A percentile compares a stretch with the other conserved stretches of the same genome.
These are phyloP conservation scores for Borealophlyctis nickersoniae DNA, from an alignment of 192 early-diverging fungal species.

Conservation along the genomic window DNA sequence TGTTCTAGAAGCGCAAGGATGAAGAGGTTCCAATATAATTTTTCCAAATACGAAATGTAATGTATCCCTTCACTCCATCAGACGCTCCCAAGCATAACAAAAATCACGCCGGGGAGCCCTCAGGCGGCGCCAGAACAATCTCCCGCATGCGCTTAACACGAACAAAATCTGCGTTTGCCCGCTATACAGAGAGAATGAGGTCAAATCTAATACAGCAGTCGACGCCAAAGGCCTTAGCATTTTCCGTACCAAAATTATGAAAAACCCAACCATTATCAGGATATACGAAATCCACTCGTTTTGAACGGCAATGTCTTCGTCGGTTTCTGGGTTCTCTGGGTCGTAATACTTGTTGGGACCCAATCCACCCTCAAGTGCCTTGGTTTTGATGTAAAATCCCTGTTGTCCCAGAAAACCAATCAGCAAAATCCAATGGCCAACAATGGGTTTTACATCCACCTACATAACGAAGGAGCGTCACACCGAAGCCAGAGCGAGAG, in stretches of 20 bases:
- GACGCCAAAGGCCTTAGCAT: no score
- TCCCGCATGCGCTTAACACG: conserved; percentile 67
- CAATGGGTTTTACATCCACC: background rate
- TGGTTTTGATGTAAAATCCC: conserved; percentile 9
- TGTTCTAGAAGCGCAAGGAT: no score
- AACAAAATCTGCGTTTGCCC: conserved; percentile 66
- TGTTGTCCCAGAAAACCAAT: no score
- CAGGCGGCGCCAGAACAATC: conserved; percentile 50
- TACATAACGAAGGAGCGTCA: conserved; percentile 34
- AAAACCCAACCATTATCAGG: conserved; percentile 68
- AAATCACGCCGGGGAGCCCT: no score
- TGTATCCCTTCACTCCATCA: no score
- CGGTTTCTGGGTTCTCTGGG: conserved; percentile 4
- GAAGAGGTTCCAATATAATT: no score
- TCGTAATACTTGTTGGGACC: conserved; percentile 4
- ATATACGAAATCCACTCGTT: conserved; percentile 68
- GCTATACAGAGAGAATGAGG: conserved; percentile 26
- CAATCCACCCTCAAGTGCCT: background rate
- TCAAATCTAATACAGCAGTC: background rate
- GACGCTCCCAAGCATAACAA: no score
- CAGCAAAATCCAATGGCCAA: background rate
- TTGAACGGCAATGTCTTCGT: conserved; percentile 30
- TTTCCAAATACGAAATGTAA: no score
- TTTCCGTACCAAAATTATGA: conserved; percentile 57
- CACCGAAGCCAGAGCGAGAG: conserved; percentile 28